A percentile compares a stretch with the other conserved stretches of the same genome.
These are phyloP conservation scores for Acanthamoeba sp. DNA, from an alignment of 208 protist genomes.

Conservation along the genomic window DNA sequence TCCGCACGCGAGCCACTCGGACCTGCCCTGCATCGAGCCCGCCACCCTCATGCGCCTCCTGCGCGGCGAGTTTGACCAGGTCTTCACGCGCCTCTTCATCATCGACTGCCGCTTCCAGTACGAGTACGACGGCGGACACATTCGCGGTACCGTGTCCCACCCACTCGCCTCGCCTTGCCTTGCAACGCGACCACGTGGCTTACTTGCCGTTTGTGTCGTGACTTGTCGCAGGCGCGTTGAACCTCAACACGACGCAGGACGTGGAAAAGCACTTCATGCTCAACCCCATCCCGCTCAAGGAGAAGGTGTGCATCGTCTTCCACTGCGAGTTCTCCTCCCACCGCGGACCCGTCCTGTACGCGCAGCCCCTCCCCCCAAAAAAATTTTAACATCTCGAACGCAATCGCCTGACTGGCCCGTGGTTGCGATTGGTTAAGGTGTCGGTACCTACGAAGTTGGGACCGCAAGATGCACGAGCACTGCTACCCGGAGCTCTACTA, in stretches of 20 bases:
- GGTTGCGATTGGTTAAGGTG: background rate
- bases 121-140: conserved; percentile 83
- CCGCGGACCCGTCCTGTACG: conserved; percentile 72
- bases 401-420: no score
- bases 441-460: conserved; percentile 27
- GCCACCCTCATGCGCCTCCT: background rate
- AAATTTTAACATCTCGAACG: background rate
- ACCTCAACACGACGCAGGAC: conserved; percentile 10
- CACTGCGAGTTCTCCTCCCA: conserved; percentile 80
- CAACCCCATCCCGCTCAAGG: background rate
- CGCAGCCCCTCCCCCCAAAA: background rate
- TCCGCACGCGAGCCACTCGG: background rate
- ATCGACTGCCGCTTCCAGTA: conserved; percentile 81
- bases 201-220: no score
- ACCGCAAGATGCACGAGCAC: conserved; percentile 41
- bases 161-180: no score
- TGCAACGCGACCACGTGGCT: no score
- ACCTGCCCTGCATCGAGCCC: conserved; percentile 37
- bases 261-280: conserved; percentile 47
- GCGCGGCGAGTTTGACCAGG: background rate
- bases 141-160: conserved; percentile 74
- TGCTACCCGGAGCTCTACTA: conserved; percentile 66
- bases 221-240: background rate
- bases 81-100: conserved; percentile 17
- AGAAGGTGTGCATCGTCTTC: conserved; percentile 70